A percentile compares a stretch with the other conserved stretches of the same genome.
These are phyloP conservation scores for Wickerhamiella infanticola DNA, from an alignment of 1,139 yeast genomes.

Conservation along the genomic window DNA sequence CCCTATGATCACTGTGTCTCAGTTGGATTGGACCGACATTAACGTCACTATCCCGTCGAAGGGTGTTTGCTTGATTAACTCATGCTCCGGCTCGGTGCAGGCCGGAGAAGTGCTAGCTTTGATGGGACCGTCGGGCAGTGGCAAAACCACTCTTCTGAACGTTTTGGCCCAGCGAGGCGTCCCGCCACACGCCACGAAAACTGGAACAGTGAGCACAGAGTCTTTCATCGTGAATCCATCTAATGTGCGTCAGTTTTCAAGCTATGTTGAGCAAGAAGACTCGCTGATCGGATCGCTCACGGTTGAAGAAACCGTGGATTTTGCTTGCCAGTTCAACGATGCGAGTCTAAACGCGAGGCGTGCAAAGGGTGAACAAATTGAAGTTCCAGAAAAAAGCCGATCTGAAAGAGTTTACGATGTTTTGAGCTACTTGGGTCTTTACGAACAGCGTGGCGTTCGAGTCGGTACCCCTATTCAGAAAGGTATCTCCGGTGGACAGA, in stretches of 20 bases:
- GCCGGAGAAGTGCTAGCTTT: constrained; percentile 64
- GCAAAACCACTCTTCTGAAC: constrained; percentile 67
- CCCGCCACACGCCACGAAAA: constrained; percentile 60
- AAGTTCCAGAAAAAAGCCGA: constrained; percentile 46
- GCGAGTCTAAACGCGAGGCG: too few species aligned
- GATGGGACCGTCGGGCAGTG: constrained; percentile 86
- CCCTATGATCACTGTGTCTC: too few species aligned
- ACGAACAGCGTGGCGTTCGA: constrained; percentile 58
- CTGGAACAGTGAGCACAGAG: constrained; percentile 49
- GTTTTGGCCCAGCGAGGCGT: constrained; percentile 66
- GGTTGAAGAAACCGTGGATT: constrained; percentile 61
- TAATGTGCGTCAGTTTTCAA: constrained; percentile 38
- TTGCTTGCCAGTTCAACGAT: constrained; percentile 24
- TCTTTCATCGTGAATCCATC: constrained; percentile 30
- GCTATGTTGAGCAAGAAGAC: constrained; percentile 76
- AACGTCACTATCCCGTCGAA: too few species aligned
- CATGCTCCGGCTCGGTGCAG: constrained; percentile 73
- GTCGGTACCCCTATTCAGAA: constrained; percentile 61
- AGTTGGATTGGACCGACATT: too few species aligned
- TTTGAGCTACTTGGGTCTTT: constrained; percentile 56
- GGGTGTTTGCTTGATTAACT: constrained; percentile 26
- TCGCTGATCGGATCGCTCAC: constrained; percentile 59
- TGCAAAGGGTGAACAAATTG: constrained; percentile 35
- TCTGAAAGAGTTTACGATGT: constrained; percentile 54
- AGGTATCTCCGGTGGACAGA: constrained; percentile 67